Conservation (phyloP, 192 early-diverging fungal genomes). For the Backusella morwellensis region DNA sequence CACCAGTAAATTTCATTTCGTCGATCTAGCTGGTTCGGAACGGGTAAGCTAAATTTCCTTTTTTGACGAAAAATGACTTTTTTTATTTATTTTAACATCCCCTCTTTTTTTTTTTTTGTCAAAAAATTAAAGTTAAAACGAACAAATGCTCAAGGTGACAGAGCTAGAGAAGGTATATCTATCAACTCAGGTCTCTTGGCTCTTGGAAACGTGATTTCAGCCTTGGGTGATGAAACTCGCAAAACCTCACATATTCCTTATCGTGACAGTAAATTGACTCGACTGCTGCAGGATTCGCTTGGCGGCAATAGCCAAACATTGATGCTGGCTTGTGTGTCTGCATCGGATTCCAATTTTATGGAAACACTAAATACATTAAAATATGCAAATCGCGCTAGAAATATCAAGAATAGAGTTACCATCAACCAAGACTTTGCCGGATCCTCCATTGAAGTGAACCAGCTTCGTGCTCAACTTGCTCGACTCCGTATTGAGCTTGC, state of each 20-base stretch:
- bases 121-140: constrained; percentile 65
- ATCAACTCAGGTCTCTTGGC: constrained; percentile 97
- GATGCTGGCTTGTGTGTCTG: constrained; percentile 93
- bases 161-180: constrained; percentile 93
- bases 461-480: constrained; percentile 51
- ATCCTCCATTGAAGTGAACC: constrained; percentile 51
- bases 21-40: constrained; percentile 98
- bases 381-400: constrained; percentile 95
- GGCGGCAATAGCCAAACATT: constrained; percentile 94
- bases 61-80: background rate
- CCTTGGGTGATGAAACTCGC: constrained; percentile 77
- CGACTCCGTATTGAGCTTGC: constrained; percentile 52
- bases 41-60: constrained; percentile 38
- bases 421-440: constrained; percentile 57
- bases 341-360: constrained; percentile 77
- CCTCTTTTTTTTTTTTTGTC: background rate
- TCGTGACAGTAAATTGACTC: constrained; percentile 95
- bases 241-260: constrained; percentile 85
- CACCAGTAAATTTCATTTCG: constrained; percentile 92
- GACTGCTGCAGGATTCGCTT: constrained; percentile 95
- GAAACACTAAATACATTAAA: constrained; percentile 96
- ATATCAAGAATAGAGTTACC: constrained; percentile 86
- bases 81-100: background rate
- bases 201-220: constrained; percentile 96
- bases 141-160: constrained; percentile 87